Percentiles rank a stretch among this genome's conserved stretches.
phyloP scores from a whole-genome alignment of 805 yeast species.

The Cyberlindnera xylosilytica region DNA sequence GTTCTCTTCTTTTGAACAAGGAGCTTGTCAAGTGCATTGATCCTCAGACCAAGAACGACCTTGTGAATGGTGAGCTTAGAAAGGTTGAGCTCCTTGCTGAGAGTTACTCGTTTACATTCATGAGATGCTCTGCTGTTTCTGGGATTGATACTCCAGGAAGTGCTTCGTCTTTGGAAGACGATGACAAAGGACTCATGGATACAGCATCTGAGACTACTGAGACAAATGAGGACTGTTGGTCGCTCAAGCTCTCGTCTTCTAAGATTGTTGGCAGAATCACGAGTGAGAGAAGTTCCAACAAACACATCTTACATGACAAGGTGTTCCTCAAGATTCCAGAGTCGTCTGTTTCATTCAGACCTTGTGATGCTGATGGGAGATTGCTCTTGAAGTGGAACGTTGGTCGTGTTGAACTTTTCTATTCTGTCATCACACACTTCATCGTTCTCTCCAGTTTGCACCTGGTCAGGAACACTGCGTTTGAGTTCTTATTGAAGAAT shows the following conservation, averaged over 20 bases:
- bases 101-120: slow-evolving; percentile 8
- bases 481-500: slow-evolving; percentile 23
- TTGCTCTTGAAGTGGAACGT: slow-evolving; percentile 26
- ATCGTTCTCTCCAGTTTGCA: slow-evolving; percentile 42
- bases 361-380: slow-evolving; percentile 22
- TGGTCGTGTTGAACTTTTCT: slow-evolving; percentile 30
- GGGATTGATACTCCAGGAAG: slow-evolving; percentile 19
- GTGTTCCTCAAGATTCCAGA: slow-evolving; percentile 32
- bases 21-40: slow-evolving; percentile 32
- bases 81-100: slow-evolving; percentile 30
- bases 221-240: slow-evolving; percentile 11
- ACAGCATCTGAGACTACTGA: slow-evolving; percentile 17
- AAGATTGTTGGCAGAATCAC: slow-evolving; percentile 28
- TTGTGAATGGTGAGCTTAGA: slow-evolving; percentile 38
- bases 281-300: slow-evolving; percentile 32
- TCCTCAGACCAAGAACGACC: slow-evolving; percentile 35
- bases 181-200: slow-evolving; percentile 27
- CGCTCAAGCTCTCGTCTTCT: slow-evolving; percentile 5
- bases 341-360: slow-evolving; percentile 23
- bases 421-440: slow-evolving; percentile 43
- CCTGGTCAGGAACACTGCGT: slow-evolving; percentile 40
- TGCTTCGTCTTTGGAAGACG: slow-evolving; percentile 33
- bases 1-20: slow-evolving; percentile 42
- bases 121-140: background rate
- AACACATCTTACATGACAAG: slow-evolving; percentile 27